Percentiles rank a stretch among this genome's conserved stretches.
Evolutionary conservation across 1,284 basidiomycete genomes (phyloP).

Genomic region (Fomitopsis betulina): DNA sequence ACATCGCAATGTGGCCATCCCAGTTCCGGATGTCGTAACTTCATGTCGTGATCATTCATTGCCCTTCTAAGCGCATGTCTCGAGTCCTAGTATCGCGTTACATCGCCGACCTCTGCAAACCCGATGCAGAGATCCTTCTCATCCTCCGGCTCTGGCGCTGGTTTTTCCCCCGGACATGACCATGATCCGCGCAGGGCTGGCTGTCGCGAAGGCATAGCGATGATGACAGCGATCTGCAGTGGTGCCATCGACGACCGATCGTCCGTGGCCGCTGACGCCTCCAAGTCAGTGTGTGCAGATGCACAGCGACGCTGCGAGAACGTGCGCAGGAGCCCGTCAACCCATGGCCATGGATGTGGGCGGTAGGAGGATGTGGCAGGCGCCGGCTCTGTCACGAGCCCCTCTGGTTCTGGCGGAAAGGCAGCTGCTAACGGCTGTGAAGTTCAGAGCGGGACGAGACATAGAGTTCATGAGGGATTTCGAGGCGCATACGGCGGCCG

Average conservation of each 20-base stretch:
- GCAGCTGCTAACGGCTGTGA: neutral
- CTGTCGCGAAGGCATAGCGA: slow-evolving; percentile 4
- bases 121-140: slow-evolving; percentile 5
- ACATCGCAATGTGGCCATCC: neutral
- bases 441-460: neutral
- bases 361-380: neutral
- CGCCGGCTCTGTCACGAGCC: neutral
- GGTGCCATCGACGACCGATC: neutral
- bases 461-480: neutral
- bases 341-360: neutral
- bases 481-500: neutral
- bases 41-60: neutral
- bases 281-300: neutral
- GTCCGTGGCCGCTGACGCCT: neutral
- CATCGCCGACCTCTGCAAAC: slow-evolving; percentile 1
- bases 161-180: neutral
- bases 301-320: neutral
- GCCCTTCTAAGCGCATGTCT: neutral
- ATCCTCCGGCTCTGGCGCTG: neutral
- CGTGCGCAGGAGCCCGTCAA: neutral
- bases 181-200: neutral
- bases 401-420: neutral
- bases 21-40: neutral
- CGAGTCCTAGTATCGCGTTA: neutral
- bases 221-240: slow-evolving; percentile 7